phyloP scores from a whole-genome alignment of 2,329 filamentous ascomycete species.

The Colletotrichum graminicola region DNA sequence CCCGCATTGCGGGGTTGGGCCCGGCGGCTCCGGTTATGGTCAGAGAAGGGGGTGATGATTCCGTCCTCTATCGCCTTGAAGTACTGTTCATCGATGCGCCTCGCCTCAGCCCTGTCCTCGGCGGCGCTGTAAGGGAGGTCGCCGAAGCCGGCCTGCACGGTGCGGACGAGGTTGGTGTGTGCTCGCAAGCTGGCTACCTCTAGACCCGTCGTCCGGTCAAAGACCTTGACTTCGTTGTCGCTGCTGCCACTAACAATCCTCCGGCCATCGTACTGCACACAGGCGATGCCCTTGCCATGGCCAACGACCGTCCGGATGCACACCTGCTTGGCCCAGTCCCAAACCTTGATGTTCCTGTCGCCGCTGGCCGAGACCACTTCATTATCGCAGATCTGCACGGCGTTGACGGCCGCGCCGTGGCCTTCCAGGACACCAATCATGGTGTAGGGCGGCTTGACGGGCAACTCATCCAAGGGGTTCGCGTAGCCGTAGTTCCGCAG shows the following conservation, averaged over 20 bases:
- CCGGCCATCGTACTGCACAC: conserved; percentile 94
- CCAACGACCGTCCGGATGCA: conserved; percentile 85
- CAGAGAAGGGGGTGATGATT: conserved; percentile 50
- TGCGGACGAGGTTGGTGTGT: conserved; percentile 88
- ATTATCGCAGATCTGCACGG: conserved; percentile 87
- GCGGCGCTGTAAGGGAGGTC: conserved; percentile 85
- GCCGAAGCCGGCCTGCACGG: conserved; percentile 94
- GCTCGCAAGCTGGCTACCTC: conserved; percentile 90
- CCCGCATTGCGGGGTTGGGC: conserved; percentile 71
- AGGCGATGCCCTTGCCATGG: conserved; percentile 95
- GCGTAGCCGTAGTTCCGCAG: conserved; percentile 69
- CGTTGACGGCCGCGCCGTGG: conserved; percentile 93
- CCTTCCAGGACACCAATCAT: conserved; percentile 85
- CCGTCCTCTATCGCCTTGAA: conserved; percentile 70
- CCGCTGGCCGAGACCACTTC: conserved; percentile 96
- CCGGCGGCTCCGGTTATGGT: conserved; percentile 49
- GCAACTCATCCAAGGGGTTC: conserved; percentile 59
- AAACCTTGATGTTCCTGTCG: conserved; percentile 92
- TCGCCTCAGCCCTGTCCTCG: conserved; percentile 80
- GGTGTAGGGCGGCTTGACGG: conserved; percentile 74
- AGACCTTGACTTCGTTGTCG: conserved; percentile 95
- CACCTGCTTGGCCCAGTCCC: conserved; percentile 86
- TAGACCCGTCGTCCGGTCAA: conserved; percentile 85
- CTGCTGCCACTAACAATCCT: conserved; percentile 96
- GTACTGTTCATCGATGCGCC: conserved; percentile 79